Evolutionary conservation across 1,284 basidiomycete genomes (phyloP), one percentile per base, ranked within the genome.

Genomic region (Ganoderma resinaceum): DNA sequence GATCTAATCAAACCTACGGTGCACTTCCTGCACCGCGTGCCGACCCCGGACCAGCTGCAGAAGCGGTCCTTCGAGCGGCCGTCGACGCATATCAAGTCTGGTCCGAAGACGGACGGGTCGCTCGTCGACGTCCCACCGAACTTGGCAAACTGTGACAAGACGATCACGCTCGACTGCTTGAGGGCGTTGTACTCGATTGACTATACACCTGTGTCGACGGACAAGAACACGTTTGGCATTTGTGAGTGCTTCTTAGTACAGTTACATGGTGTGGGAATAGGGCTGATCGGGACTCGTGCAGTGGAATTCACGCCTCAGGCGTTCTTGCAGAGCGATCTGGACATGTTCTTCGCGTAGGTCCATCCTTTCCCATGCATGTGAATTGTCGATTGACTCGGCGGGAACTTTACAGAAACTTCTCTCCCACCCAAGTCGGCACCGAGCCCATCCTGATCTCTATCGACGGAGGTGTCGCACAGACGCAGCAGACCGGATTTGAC

Each of bases 161-260:
- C 77, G 2, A 84, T 90, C 65, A 89, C 88, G 0, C 87, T 87
- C 11, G 78, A 85, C 7, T 91, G 89, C 73, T 76, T 91, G 63
- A 78, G 84, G 61, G 82, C 82, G 7, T 74, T 90, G 49, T 91
- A 90, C 76, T 86, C 85, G 4, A 80, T 80, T 16, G 71, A 74
- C 23, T 88, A 89, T 71, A 81, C 82, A 0, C 87, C 87, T 3
- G 72, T 76, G 7, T 79, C 85, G 3, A 82, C 83, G 0, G 76
- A 75, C 40, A 80, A 76, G 65, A 90, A 88, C 75, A 84, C 80
- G 33, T 81, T 90, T 53, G 89, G 88, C 62, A 83, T 90, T 61
- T 83, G 85, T 65, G 46, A 62, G 75, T 69, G 38, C 6, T 8
- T 9, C 29, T 63, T 31, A 3, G 37, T 35, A 0, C 35, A 35